Evolutionary conservation across 257 asterid species (phyloP).

Genomic region (Fraxinus pennsylvanica): DNA sequence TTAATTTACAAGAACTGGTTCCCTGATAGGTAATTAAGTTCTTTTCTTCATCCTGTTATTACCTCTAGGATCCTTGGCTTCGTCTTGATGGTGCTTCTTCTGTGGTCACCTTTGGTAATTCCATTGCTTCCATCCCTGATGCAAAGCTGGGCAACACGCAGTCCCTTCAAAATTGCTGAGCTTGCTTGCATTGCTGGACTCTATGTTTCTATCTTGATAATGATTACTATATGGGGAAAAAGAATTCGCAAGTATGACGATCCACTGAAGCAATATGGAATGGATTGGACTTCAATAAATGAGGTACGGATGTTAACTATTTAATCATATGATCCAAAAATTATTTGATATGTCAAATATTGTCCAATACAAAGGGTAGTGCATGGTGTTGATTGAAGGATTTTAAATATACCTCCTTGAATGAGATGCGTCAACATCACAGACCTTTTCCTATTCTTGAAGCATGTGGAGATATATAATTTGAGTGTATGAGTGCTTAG

Average conservation of each 20-base stretch:
- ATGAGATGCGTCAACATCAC: not conserved
- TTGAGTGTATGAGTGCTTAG: constrained; percentile 2
- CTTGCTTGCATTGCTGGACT: constrained; percentile 80
- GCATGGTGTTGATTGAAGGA: not conserved
- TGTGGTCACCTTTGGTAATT: constrained; percentile 86
- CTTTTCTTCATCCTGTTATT: constrained; percentile 8
- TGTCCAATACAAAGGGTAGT: constrained; percentile 5
- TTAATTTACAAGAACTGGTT: constrained; percentile 18
- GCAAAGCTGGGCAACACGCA: constrained; percentile 73
- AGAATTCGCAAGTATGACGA: constrained; percentile 79
- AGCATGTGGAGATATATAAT: constrained; percentile 24
- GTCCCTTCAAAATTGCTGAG: constrained; percentile 63
- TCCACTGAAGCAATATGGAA: constrained; percentile 79
- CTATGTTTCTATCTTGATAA: constrained; percentile 58
- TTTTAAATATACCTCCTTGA: not conserved
- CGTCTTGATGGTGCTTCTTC: constrained; percentile 78
- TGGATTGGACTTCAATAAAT: constrained; percentile 60
- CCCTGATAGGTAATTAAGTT: constrained; percentile 11
- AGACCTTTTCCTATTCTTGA: not conserved
- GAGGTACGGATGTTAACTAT: constrained; percentile 49
- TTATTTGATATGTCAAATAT: constrained; percentile 4
- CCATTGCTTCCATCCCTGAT: constrained; percentile 87
- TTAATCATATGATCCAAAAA: constrained; percentile 14
- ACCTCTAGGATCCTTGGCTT: constrained; percentile 75
- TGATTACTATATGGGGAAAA: constrained; percentile 86